Base-by-base conservation (phyloP, 768 basidiomycete species). In the Tremella fuciformis region DNA sequence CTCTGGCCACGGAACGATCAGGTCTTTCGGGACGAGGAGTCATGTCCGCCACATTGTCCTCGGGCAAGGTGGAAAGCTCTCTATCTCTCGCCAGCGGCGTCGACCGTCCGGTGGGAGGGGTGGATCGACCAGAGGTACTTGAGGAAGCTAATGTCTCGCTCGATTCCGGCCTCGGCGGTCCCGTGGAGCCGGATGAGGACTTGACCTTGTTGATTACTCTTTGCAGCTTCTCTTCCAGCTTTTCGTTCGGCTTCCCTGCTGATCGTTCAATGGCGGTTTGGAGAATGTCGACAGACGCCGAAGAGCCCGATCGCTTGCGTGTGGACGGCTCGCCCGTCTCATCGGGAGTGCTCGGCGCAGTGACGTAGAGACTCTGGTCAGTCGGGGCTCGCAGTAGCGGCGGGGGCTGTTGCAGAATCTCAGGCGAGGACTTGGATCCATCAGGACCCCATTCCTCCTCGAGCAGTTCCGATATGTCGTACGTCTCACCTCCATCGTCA, bases 391-490 rank as follows among this genome's bases (percentile, higher is more conserved):
- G 50, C 49, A 55, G 42, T 2, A 71, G 49, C 13, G 58, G 53
- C 13, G 74, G 65, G 8, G 67, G 65, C 50, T 50, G 50, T 40
- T 62, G 49, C 13, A 16, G 13, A n/a, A 59, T 26, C n/a, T 38
- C 29, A 21, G 42, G 58, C 19, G 34, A 56, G 29, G n/a, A 37
- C 29, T 59, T 39, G 24, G 49, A 59, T 21, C 58, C 63, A 37
- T 64, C 66, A 19, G 37, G 49, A 21, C 63, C 62, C 82, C 88
- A 88, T 66, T 94, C 94, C 76, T 89, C 85, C 71, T 93, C 91
- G 48, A 97, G 83, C 50, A 96, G 86, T 62, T 94, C 88, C 68
- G 89, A 91, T 73, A 98, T 91, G 75, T 98, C 94, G 69, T 86
- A 88, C 0, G 87, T 88, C 78, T 89, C 89, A 1, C 92, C 94